Evolutionary conservation across 2,329 filamentous ascomycete genomes (phyloP).

Genomic region (Lasiodiplodia gonubiensis): DNA sequence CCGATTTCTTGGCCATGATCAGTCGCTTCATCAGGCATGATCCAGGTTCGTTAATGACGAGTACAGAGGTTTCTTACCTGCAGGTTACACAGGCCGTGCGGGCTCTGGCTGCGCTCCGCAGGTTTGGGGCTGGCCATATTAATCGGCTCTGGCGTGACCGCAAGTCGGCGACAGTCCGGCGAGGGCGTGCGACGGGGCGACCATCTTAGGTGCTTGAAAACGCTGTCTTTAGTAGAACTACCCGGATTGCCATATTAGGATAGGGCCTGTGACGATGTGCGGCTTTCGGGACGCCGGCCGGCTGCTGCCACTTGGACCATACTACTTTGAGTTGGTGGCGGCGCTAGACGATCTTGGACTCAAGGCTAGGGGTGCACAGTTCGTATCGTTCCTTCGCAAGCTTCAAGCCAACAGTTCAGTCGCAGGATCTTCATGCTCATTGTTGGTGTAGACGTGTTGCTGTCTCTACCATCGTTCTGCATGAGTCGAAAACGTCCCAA

Average conservation of each 20-base stretch:
- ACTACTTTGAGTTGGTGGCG: conserved; percentile 6
- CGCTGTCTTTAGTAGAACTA: background rate
- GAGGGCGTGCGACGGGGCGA: background rate
- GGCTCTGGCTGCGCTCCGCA: conserved; percentile 2
- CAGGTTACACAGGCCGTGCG: conserved; percentile 24
- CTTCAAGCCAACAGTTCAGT: conserved; percentile 10
- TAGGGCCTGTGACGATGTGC: background rate
- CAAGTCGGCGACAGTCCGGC: background rate
- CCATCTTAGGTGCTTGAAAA: conserved; percentile 2
- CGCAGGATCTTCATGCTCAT: conserved; percentile 14
- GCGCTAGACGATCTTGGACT: conserved; percentile 8
- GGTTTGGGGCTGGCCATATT: background rate
- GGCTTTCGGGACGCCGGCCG: background rate
- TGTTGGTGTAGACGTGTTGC: conserved; percentile 17
- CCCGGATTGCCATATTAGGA: conserved; percentile 8
- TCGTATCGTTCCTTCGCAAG: conserved; percentile 14
- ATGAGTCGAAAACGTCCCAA: background rate
- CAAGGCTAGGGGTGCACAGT: background rate
- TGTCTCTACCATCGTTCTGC: conserved; percentile 5
- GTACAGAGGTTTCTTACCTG: conserved; percentile 19
- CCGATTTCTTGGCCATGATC: conserved; percentile 32
- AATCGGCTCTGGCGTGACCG: background rate
- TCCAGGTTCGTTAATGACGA: background rate
- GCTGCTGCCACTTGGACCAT: conserved; percentile 16
- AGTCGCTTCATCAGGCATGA: conserved; percentile 3